Conservation (phyloP, 352 stramenopile species). For the Phytophthora meadii region DNA sequence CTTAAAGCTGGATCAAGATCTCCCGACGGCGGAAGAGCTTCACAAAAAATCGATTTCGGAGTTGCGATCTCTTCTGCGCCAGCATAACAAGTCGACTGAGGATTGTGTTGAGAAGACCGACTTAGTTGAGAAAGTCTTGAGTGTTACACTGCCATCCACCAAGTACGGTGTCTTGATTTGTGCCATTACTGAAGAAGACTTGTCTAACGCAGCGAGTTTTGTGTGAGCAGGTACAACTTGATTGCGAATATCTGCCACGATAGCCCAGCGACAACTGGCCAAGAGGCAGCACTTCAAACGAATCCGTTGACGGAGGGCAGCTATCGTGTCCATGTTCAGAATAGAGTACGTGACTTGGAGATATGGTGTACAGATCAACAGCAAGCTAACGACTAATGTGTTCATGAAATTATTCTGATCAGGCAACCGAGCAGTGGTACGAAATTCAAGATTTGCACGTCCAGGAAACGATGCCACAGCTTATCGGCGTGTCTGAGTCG, state of each 20-base stretch:
- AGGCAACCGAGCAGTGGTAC: conserved; percentile 97
- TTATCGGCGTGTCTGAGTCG: conserved; percentile 97
- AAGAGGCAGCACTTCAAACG: conserved; percentile 86
- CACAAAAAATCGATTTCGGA: conserved; percentile 65
- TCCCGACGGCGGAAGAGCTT: conserved; percentile 67
- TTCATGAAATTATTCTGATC: conserved; percentile 17
- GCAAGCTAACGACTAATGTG: conserved; percentile 16
- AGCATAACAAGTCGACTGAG: conserved; percentile 61
- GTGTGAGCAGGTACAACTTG: conserved; percentile 95
- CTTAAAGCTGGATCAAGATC: conserved; percentile 59
- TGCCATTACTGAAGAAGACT: background rate
- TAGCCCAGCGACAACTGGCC: conserved; percentile 92
- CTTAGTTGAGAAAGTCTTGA: conserved; percentile 71
- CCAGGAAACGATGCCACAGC: conserved; percentile 97
- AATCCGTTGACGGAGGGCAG: conserved; percentile 96
- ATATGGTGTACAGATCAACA: conserved; percentile 1
- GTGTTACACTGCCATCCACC: conserved; percentile 60
- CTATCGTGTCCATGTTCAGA: conserved; percentile 97
- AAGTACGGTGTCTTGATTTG: conserved; percentile 44
- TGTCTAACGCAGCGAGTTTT: conserved; percentile 10
- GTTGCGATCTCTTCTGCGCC: conserved; percentile 60
- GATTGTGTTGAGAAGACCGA: conserved; percentile 85
- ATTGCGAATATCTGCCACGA: conserved; percentile 98
- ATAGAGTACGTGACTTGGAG: conserved; percentile 66
- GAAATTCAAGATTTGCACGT: conserved; percentile 99